Percentiles rank a stretch among this genome's conserved stretches.
These are phyloP conservation scores for Cicer cuneatum DNA, from an alignment of 306 rosid species.

Conservation along the genomic window DNA sequence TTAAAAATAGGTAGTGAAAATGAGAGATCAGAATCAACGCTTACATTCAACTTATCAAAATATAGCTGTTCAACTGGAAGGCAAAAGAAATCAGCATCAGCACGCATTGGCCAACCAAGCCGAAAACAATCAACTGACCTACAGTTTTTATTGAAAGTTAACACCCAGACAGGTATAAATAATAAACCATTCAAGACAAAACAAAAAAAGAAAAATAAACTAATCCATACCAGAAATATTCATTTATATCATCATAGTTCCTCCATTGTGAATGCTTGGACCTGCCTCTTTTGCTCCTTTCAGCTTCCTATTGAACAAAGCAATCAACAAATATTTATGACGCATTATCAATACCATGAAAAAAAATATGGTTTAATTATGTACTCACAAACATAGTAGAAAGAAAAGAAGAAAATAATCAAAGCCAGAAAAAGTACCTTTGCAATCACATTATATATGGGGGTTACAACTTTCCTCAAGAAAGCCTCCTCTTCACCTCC, in stretches of 20 bases:
- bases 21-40: slow-evolving; percentile 38
- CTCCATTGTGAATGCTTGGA: slow-evolving; percentile 99
- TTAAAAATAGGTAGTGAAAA: slow-evolving; percentile 21
- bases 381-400: slow-evolving; percentile 8
- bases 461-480: slow-evolving; percentile 88
- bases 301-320: slow-evolving; percentile 73
- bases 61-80: slow-evolving; percentile 43
- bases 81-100: slow-evolving; percentile 92
- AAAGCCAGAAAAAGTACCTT: slow-evolving; percentile 58
- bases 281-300: slow-evolving; percentile 74
- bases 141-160: slow-evolving; percentile 43
- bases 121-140: slow-evolving; percentile 98
- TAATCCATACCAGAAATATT: slow-evolving; percentile 81
- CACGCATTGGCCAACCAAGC: slow-evolving; percentile 99
- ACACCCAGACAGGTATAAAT: slow-evolving; percentile 23
- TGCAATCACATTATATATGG: slow-evolving; percentile 90
- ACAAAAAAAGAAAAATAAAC: slow-evolving; percentile 15
- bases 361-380: not conserved
- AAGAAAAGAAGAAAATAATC: slow-evolving; percentile 25
- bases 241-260: slow-evolving; percentile 95
- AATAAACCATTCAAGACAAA: slow-evolving; percentile 21
- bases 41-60: slow-evolving; percentile 68
- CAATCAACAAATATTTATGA: slow-evolving; percentile 29
- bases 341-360: slow-evolving; percentile 36
- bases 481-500: slow-evolving; percentile 98